phyloP scores from a whole-genome alignment of 345 rosid species.

The Turnera subulata region DNA sequence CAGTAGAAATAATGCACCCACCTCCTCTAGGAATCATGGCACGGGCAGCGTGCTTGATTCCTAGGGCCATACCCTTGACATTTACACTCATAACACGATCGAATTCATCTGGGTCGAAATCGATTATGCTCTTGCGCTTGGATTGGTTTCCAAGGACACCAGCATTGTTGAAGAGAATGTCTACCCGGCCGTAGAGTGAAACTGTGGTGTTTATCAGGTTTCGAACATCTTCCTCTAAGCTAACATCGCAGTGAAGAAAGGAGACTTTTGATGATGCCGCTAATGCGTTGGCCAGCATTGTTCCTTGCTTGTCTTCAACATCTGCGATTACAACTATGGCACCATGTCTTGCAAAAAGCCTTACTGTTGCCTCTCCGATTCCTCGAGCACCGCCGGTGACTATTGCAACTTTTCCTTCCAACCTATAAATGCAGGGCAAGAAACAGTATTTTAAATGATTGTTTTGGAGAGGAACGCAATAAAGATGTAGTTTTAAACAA shows the following conservation, averaged over 20 bases:
- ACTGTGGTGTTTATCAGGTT: slow-evolving; percentile 48
- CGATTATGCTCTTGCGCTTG: slow-evolving; percentile 60
- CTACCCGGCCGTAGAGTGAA: slow-evolving; percentile 46
- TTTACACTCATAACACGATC: slow-evolving; percentile 68
- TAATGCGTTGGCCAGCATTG: slow-evolving; percentile 39
- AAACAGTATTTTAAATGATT: no score
- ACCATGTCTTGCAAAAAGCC: slow-evolving; percentile 62
- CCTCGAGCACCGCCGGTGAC: slow-evolving; percentile 86
- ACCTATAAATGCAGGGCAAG: slow-evolving; percentile 25
- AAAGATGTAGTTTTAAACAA: no score
- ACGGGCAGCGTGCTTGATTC: slow-evolving; percentile 84
- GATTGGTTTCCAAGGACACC: slow-evolving; percentile 71
- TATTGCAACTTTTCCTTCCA: slow-evolving; percentile 77
- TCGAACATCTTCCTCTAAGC: slow-evolving; percentile 56
- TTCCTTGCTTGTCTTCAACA: slow-evolving; percentile 49
- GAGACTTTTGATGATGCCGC: slow-evolving; percentile 44
- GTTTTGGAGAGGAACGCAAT: no score
- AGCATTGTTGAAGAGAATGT: slow-evolving; percentile 74
- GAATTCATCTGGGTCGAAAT: slow-evolving; percentile 61
- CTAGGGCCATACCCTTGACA: slow-evolving; percentile 58
- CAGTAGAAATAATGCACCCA: slow-evolving; percentile 67
- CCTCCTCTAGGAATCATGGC: slow-evolving; percentile 51
- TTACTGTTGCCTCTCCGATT: slow-evolving; percentile 71
- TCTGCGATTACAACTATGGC: slow-evolving; percentile 81
- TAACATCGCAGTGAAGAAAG: slow-evolving; percentile 65